These are phyloP conservation scores for Alternaria novae-zelandiae DNA, from an alignment of 2,329 filamentous ascomycete species.

Conservation along the genomic window DNA sequence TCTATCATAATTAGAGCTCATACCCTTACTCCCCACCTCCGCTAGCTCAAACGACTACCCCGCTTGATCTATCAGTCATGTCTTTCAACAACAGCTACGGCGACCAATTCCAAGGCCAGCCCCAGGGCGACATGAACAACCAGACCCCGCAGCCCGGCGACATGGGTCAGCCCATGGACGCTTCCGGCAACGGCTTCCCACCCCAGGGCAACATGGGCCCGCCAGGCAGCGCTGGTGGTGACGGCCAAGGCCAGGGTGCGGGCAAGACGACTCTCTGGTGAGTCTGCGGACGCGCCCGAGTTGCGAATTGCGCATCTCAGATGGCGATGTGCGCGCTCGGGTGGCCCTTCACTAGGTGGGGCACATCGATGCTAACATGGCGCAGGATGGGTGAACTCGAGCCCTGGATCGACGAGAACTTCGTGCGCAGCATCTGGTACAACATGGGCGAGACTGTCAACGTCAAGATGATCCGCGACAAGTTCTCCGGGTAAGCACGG, in stretches of 20 bases:
- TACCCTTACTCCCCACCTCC: conserved; percentile 27
- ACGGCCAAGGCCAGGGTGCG: conserved; percentile 49
- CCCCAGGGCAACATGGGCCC: conserved; percentile 56
- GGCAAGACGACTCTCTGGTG: conserved; percentile 62
- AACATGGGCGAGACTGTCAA: conserved; percentile 93
- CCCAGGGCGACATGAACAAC: conserved; percentile 58
- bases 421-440: conserved; percentile 94
- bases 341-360: neutral
- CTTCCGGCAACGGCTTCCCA: conserved; percentile 57
- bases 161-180: conserved; percentile 65
- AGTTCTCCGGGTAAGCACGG: conserved; percentile 84
- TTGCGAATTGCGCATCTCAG: neutral
- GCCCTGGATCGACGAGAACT: conserved; percentile 99
- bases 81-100: conserved; percentile 70
- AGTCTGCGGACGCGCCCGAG: conserved; percentile 26
- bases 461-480: conserved; percentile 99
- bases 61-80: conserved; percentile 56
- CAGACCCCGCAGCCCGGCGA: conserved; percentile 53
- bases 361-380: conserved; percentile 27
- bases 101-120: conserved; percentile 66
- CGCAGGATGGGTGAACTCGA: conserved; percentile 98
- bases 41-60: conserved; percentile 21
- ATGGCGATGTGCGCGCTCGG: neutral
- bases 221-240: conserved; percentile 46
- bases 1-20: conserved; percentile 41